Base-by-base conservation (phyloP, 805 yeast genomes). In the Ogataea sp. region DNA sequence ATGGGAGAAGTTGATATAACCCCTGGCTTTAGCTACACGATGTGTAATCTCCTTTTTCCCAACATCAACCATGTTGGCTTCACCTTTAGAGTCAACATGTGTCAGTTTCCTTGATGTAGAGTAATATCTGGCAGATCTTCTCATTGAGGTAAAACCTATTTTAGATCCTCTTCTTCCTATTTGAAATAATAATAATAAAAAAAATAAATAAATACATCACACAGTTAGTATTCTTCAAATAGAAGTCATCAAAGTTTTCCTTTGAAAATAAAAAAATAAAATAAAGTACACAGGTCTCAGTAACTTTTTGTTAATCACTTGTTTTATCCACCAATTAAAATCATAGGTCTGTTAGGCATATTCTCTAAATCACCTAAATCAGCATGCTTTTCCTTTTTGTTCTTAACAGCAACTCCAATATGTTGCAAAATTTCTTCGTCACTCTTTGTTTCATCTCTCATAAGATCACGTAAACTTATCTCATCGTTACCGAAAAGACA, bases 401-500 rank as follows among this genome's bases (percentile, higher is more conserved):
- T 47, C 41, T 63, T 59, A 14, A 73, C 75, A 2, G 78, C 73
- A 26, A 49, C 45, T 3, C 70, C 71, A 36, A 73, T 66, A n/a
- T 60, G 56, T 2, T 55, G 25, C 38, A 70, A 46, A 1, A 73
- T 46, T 34, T 64, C 62, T 6, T 51, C 55, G 20, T 69, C 68
- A 6, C 53, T 30, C 8, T 50, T n/a, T n/a, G n/a, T 50, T 6
- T 66, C 68, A 6, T 42, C 18, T 36, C 78, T 55, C 14, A 73
- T 40, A 47, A 68, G 37, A 41, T 72, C 75, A 37, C 73, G 58
- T 31, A 73, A 47, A 7, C 71, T 66, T 11, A 70, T 68, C 43
- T 73, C 79, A 20, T 65, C 67, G 43, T 71, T 70, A 13, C 73
- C 79, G 52, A 73, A 73, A 9, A 73, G 49, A 46, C 79, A 73